phyloP scores from a whole-genome alignment of 2,329 filamentous ascomycete species.

The Colletotrichum sp. region DNA sequence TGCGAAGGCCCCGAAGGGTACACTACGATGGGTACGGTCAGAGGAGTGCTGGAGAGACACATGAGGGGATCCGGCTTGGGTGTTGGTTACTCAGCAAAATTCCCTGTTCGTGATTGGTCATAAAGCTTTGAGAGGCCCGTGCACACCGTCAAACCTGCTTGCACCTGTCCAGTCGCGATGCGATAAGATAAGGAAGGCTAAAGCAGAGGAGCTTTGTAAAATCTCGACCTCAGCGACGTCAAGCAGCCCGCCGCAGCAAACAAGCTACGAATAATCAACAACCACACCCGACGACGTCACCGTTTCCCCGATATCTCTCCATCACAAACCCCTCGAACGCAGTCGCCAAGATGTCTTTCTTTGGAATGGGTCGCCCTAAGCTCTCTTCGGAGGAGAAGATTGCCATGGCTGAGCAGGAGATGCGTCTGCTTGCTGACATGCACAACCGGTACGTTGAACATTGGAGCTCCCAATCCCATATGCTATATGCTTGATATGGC shows the following conservation, averaged over 20 bases:
- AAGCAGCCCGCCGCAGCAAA: background rate
- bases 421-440: constrained; percentile 98
- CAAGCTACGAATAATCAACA: background rate
- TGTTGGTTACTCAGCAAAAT: background rate
- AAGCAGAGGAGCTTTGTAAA: constrained; percentile 16
- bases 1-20: background rate
- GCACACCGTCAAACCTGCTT: background rate
- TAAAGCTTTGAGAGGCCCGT: background rate
- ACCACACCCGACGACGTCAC: background rate
- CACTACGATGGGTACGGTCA: background rate
- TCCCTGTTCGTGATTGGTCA: background rate
- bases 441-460: constrained; percentile 79
- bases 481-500: background rate
- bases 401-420: constrained; percentile 92
- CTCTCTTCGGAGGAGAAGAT: constrained; percentile 97
- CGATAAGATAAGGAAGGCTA: constrained; percentile 16
- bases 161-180: background rate
- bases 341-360: constrained; percentile 46
- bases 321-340: background rate
- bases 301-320: background rate
- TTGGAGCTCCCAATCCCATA: background rate
- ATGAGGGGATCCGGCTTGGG: background rate
- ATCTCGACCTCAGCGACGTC: constrained; percentile 21
- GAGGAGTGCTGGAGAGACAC: background rate
- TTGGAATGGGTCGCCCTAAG: constrained; percentile 69